A percentile compares a stretch with the other conserved stretches of the same genome.
Evolutionary conservation across 2,329 filamentous ascomycete genomes (phyloP).

Genomic region (Botryotinia calthae): DNA sequence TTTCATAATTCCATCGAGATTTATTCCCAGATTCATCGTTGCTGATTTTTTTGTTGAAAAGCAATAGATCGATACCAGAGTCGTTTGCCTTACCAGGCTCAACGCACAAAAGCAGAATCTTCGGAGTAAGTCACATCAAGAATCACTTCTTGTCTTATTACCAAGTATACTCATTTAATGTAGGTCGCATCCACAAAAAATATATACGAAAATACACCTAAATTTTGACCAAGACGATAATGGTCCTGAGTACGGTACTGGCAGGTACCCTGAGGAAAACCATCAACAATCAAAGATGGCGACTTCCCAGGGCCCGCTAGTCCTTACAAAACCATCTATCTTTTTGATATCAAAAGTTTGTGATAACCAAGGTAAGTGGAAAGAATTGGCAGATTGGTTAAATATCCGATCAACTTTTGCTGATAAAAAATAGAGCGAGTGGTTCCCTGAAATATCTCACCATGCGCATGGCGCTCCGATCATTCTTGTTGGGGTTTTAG

Average conservation of each 20-base stretch:
- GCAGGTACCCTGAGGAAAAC: background rate
- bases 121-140: background rate
- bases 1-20: background rate
- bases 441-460: constrained; percentile 96
- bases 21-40: background rate
- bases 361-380: background rate
- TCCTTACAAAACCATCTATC: background rate
- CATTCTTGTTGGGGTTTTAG: constrained; percentile 64
- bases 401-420: background rate
- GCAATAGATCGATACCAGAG: background rate
- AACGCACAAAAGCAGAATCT: background rate
- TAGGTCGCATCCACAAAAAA: background rate
- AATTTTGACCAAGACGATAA: background rate
- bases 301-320: background rate
- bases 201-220: background rate
- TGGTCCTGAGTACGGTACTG: background rate
- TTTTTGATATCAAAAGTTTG: fast-evolving
- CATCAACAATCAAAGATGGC: background rate
- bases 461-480: constrained; percentile 94
- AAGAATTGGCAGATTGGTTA: background rate
- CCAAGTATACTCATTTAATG: background rate
- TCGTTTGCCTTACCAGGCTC: background rate
- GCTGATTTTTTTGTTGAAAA: background rate
- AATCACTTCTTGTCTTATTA: background rate
- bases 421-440: constrained; percentile 51